Conservation (phyloP, 345 rosid genomes). For the Streptanthus diversifolius region DNA sequence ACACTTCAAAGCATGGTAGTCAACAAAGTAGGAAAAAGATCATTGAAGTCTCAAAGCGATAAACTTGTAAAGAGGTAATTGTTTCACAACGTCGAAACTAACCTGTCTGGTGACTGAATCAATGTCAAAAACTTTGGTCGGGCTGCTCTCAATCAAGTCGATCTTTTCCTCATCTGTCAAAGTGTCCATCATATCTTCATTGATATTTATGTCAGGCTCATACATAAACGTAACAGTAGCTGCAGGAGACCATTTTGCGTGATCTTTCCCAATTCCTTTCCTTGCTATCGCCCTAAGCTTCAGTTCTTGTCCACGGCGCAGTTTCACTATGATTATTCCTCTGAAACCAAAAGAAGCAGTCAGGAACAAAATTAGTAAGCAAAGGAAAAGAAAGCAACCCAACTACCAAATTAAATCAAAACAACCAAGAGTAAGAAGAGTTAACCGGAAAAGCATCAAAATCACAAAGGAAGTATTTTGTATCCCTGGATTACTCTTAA, state of each 20-base stretch:
- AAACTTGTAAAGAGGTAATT: neutral
- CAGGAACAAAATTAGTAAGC: neutral
- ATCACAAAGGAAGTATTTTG: neutral
- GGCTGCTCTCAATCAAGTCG: constrained; percentile 81
- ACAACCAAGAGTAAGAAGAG: neutral
- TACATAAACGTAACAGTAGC: constrained; percentile 98
- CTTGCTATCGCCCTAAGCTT: constrained; percentile 90
- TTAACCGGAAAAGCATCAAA: neutral
- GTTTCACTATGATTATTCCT: constrained; percentile 86
- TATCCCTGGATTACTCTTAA: neutral
- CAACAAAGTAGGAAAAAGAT: neutral
- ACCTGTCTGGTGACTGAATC: constrained; percentile 73
- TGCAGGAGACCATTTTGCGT: constrained; percentile 98
- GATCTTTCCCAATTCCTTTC: constrained; percentile 97
- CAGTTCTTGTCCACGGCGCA: constrained; percentile 82
- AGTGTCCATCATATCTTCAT: constrained; percentile 82
- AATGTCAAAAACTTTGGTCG: constrained; percentile 77
- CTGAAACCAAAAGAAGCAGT: constrained; percentile 34
- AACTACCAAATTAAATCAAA: neutral
- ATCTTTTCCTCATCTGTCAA: constrained; percentile 68
- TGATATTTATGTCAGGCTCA: constrained; percentile 86
- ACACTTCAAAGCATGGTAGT: neutral
- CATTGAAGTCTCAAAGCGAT: neutral
- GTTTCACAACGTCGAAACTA: neutral
- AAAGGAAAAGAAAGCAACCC: neutral